Evolutionary conservation across 2,329 filamentous ascomycete species (phyloP).

Genomic region (Aspergillus brasiliensis): DNA sequence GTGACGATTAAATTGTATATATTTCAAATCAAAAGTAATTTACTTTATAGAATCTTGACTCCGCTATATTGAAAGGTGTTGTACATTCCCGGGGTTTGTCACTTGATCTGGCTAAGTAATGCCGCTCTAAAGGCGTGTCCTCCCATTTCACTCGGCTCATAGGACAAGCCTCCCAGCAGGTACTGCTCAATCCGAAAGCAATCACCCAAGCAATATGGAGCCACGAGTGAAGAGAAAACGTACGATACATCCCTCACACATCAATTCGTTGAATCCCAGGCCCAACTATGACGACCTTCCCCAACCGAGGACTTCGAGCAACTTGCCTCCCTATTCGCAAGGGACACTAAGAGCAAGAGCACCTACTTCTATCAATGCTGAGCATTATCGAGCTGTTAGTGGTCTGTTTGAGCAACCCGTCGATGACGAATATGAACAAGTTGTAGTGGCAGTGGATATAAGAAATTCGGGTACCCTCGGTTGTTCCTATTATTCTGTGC

Average conservation of each 20-base stretch:
- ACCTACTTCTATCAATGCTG: constrained; percentile 11
- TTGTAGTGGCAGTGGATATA: constrained; percentile 80
- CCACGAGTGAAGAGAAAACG: constrained; percentile 13
- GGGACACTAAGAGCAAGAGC: constrained; percentile 10
- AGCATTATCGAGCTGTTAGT: constrained; percentile 20
- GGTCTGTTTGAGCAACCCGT: constrained; percentile 36
- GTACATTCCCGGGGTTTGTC: not conserved
- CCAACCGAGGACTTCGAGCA: not conserved
- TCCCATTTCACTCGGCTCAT: not conserved
- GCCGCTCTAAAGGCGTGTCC: not conserved
- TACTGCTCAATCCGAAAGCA: not conserved
- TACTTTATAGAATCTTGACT: not conserved
- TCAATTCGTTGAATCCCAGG: constrained; percentile 3
- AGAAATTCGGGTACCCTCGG: constrained; percentile 71
- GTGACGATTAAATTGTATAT: constrained; percentile 5
- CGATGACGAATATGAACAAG: constrained; percentile 62
- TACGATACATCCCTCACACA: constrained; percentile 1
- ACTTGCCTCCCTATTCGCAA: constrained; percentile 7
- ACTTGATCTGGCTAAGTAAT: not conserved
- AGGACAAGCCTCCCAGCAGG: not conserved
- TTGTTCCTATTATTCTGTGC: constrained; percentile 78
- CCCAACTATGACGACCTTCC: not conserved
- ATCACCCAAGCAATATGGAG: constrained; percentile 3
- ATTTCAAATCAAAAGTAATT: not conserved
- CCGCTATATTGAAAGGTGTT: not conserved